Percentiles rank a stretch among this genome's conserved stretches.
These are phyloP conservation scores for Taphrina sp. DNA, from an alignment of 1,139 yeast species.

Conservation along the genomic window DNA sequence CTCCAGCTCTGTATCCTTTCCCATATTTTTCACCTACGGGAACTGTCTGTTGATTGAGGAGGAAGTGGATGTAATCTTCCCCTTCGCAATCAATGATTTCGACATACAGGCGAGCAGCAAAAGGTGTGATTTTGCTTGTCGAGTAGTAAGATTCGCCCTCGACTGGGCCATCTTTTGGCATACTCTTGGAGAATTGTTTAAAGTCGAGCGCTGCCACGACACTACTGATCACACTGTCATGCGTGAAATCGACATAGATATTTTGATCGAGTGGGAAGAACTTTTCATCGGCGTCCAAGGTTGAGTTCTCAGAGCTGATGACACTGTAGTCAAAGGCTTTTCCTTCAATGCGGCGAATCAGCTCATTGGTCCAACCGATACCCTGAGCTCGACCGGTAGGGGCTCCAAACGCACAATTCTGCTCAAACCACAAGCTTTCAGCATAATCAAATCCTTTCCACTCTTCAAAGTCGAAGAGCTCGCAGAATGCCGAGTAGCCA, in stretches of 20 bases:
- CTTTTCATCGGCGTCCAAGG: conserved; percentile 41
- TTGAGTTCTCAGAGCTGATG: conserved; percentile 45
- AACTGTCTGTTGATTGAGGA: conserved; percentile 47
- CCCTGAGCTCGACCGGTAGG: conserved; percentile 48
- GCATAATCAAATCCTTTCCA: conserved; percentile 54
- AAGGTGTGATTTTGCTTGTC: conserved; percentile 45
- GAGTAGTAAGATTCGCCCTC: conserved; percentile 2
- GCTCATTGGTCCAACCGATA: conserved; percentile 48
- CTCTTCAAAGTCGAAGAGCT: conserved; percentile 52
- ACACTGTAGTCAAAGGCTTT: conserved; percentile 39
- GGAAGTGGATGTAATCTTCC: conserved; percentile 43
- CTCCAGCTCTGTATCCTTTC: conserved; percentile 5
- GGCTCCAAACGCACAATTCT: conserved; percentile 46
- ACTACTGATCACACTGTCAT: conserved; percentile 47
- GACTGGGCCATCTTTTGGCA: conserved; percentile 22
- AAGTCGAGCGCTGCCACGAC: conserved; percentile 45
- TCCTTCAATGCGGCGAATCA: conserved; percentile 45
- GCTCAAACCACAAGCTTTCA: conserved; percentile 49
- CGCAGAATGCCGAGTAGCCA: conserved; percentile 53
- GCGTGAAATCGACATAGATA: conserved; percentile 50
- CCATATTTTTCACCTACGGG: conserved; percentile 41
- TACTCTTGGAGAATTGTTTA: conserved; percentile 6
- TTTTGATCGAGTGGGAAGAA: conserved; percentile 49
- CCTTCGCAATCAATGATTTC: conserved; percentile 47
- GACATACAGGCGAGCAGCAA: conserved; percentile 48